phyloP scores from a whole-genome alignment of 1,284 basidiomycete species.

The Hemileia vastatrix region DNA sequence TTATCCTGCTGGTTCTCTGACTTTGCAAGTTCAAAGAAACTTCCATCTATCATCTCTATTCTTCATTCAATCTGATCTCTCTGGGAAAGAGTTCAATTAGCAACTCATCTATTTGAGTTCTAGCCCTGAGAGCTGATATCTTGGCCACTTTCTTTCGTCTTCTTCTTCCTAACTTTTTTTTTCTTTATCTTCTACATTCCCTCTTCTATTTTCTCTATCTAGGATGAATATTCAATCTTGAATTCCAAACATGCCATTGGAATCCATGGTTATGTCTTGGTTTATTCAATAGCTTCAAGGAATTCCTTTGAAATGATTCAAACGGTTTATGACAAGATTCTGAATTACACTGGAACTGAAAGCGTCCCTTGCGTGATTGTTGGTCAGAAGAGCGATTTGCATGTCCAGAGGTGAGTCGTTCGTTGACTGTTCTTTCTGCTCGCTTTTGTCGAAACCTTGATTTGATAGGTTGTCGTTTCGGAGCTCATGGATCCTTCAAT shows the following conservation, averaged over 20 bases:
- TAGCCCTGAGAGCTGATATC: background rate
- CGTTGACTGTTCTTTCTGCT: background rate
- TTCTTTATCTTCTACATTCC: too few relatives aligned
- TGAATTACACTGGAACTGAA: constrained; percentile 81
- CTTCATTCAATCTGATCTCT: too few relatives aligned
- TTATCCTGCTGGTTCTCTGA: too few relatives aligned
- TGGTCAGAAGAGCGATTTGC: constrained; percentile 83
- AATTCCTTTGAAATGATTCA: constrained; percentile 94
- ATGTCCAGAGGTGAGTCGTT: constrained; percentile 57
- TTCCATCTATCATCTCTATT: too few relatives aligned
- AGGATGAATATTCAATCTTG: constrained; percentile 81
- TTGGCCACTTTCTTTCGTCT: background rate
- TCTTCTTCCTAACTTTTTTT: background rate
- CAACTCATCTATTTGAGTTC: too few relatives aligned
- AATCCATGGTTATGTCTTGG: constrained; percentile 75
- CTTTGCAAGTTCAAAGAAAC: too few relatives aligned
- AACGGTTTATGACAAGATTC: constrained; percentile 93
- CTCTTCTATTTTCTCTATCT: constrained; percentile 20
- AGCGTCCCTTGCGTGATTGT: constrained; percentile 92
- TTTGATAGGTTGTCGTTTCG: background rate
- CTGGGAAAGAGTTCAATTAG: too few relatives aligned
- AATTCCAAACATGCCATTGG: constrained; percentile 71
- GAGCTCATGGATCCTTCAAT: background rate
- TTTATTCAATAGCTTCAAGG: constrained; percentile 86
- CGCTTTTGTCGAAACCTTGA: background rate